Percentiles rank a stretch among this genome's conserved stretches.
Evolutionary conservation across 2,329 filamentous ascomycete genomes (phyloP).

Genomic region (Xylaria sp.): DNA sequence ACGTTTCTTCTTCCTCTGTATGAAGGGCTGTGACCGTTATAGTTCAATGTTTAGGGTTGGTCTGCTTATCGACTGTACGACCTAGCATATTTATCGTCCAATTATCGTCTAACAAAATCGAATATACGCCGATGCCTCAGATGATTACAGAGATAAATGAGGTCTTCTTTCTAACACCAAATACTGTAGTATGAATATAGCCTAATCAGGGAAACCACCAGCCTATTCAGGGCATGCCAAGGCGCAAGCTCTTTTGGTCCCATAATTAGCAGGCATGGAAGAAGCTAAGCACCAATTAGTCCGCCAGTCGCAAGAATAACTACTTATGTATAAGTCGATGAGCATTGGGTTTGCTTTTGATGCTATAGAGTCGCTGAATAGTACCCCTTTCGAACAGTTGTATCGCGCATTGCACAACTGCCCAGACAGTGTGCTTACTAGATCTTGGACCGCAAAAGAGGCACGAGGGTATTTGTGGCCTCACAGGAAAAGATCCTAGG

Average conservation of each 20-base stretch:
- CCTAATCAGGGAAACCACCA: neutral
- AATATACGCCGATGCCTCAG: no score
- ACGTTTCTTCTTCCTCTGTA: neutral
- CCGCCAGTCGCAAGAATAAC: neutral
- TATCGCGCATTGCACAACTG: no score
- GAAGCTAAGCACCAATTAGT: neutral
- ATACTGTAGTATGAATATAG: neutral
- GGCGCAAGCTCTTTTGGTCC: neutral
- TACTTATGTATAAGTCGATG: neutral
- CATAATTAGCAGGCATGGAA: neutral
- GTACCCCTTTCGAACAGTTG: no score
- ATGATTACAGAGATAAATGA: neutral
- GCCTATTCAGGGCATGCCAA: neutral
- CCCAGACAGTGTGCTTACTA: no score
- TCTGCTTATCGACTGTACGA: neutral
- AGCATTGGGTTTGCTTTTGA: no score
- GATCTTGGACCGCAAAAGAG: no score
- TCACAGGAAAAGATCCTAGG: no score
- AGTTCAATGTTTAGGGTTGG: neutral
- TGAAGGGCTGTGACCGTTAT: neutral
- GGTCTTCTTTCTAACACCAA: neutral
- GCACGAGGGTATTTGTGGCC: no score
- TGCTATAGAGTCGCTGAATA: no score
- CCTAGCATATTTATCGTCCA: no score
- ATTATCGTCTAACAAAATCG: no score